phyloP scores from a whole-genome alignment of 2,329 filamentous ascomycete genomes.

The Colletotrichum falcatum region DNA sequence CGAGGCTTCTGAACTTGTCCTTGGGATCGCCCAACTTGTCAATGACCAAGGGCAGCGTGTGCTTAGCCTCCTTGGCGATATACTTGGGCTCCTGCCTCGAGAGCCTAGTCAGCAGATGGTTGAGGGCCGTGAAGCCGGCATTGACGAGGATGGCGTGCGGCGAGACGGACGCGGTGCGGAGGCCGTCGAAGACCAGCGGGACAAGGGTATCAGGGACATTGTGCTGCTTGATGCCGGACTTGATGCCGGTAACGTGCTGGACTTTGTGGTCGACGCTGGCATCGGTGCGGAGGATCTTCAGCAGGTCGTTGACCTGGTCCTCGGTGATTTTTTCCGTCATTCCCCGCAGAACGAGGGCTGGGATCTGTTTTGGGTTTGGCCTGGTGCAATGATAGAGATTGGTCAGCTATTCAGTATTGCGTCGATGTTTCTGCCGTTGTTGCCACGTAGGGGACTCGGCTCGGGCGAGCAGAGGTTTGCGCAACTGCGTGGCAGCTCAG shows the following conservation, averaged over 20 bases:
- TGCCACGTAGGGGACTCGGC: not conserved
- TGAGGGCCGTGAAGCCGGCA: conserved; percentile 87
- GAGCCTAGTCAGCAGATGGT: conserved; percentile 87
- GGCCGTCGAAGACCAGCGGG: conserved; percentile 81
- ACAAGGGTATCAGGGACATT: conserved; percentile 84
- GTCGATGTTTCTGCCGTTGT: not conserved
- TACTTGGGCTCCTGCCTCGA: conserved; percentile 85
- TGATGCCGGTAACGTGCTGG: conserved; percentile 77
- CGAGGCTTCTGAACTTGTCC: conserved; percentile 83
- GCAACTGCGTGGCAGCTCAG: conserved; percentile 14
- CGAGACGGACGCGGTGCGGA: conserved; percentile 79
- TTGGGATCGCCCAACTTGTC: conserved; percentile 91
- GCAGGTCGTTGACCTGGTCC: conserved; percentile 67
- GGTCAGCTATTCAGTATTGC: conserved; percentile 23
- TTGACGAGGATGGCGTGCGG: conserved; percentile 83
- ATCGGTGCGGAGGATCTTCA: conserved; percentile 68
- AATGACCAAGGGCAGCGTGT: conserved; percentile 79
- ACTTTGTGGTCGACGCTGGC: conserved; percentile 78
- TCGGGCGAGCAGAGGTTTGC: not conserved
- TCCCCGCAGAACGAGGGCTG: conserved; percentile 40
- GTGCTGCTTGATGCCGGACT: conserved; percentile 92
- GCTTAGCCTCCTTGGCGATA: conserved; percentile 75
- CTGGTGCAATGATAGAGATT: conserved; percentile 6
- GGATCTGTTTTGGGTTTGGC: conserved; percentile 15
- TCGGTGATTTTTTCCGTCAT: conserved; percentile 71